Evolutionary conservation across 139 green algal genomes (phyloP), one percentile per base, ranked within the genome.

Genomic region (Astrephomene gubernaculifera): DNA sequence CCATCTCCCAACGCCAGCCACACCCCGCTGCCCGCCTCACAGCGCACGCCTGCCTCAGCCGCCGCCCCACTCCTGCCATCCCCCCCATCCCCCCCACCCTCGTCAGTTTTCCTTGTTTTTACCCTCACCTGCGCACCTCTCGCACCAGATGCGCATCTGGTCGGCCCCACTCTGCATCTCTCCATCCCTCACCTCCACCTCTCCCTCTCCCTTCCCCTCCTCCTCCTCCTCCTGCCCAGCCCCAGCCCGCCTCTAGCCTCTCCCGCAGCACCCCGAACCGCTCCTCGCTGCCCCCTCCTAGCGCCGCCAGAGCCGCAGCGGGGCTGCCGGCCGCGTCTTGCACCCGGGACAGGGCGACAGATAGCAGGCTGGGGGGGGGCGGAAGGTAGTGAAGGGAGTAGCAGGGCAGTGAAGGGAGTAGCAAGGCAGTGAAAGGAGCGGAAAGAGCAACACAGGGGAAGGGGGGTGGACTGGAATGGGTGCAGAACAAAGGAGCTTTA

Each of bases 241-340:
- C 70, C 70, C 70, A 78, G 29, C 70, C 70, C 70, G 70, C 70
- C 70, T 41, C 70, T 43, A 78, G 70, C 29, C 70, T 41, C 43
- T 63, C 9, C 43, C 41, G 10, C 70, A 78, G 70, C 14, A 2
- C 12, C 38, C 27, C 8, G 43, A 78, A 78, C 43, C 70, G 43
- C 17, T 45, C 68, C 68, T 75, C 68, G 22, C 24, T 33, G 68
- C 39, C 68, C 14, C 68, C n/a, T n/a, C n/a, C 25, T 39, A 75
- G 68, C 19, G 39, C 27, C 14, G 39, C 39, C 68, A 75, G 68
- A 24, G 68, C 68, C 1, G 25, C 39, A 0, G 24, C 24, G 25
- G 68, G 39, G 38, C 33, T 57, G 39, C 2, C 12, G 24, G 33
- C 24, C 39, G 21, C 38, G 39, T 57, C 39, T 24, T 5, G 24